Evolutionary conservation across 208 protist species (phyloP), one percentile per base, ranked within the genome.

Genomic region (Leishmania gerbilli): DNA sequence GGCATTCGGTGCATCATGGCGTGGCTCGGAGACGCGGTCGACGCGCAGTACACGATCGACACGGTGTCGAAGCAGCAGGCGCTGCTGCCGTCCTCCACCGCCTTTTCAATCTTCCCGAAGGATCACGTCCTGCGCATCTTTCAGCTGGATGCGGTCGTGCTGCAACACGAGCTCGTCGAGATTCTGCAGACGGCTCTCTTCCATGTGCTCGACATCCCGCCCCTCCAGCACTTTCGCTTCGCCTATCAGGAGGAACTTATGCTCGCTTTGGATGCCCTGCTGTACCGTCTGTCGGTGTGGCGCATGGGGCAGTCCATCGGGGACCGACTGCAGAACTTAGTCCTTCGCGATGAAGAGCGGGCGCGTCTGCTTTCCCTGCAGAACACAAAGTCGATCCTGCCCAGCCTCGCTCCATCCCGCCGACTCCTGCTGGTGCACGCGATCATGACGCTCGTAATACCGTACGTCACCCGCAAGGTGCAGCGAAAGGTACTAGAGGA

Each of bases 21-120:
- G 60, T 95, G 90, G 92, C 74, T 93, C 31, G 45, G 77, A 5
- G 93, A 98, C 80, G 83, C 88, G 37, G 78, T 85, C 24, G 89
- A 85, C 21, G 86, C 92, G 51, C 93, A 95, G 87, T 89, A 90
- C 79, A 88, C 89, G 58, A 80, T 98, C 17, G 86, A 92, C 67
- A 94, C 88, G 31, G 91, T 98, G 51, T 82, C 89, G 40, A 97
- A 97, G 87, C 94, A 97, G 86, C 94, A 95, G 83, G 82, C 84
- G 40, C 71, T 84, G 53, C 79, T 97, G 69, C 92, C 90, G 9
- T 76, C 85, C 6, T 96, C 94, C 21, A 83, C 88, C 31, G 88
- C 86, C 55, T 96, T 97, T 60, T 92, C 95, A 11, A 84, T 87
- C 64, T 92, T 96, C 53, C 91, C 93, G 0, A 88, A 92, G 78